Base-by-base conservation (phyloP, 441 rosid genomes). In the Jatropha multifida region DNA sequence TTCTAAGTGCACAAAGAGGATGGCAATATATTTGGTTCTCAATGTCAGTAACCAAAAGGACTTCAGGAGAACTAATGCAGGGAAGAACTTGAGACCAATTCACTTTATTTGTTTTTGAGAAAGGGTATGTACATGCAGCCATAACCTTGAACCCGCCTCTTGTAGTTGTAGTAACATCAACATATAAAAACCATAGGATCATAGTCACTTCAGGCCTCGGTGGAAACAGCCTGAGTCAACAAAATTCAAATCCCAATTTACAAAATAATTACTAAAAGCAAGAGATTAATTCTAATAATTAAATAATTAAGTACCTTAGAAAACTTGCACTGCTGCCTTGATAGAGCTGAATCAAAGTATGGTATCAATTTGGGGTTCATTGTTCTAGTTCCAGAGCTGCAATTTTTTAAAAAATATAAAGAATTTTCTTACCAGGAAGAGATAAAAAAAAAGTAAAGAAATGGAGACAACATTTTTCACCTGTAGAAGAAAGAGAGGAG, bases 401-500 rank as follows among this genome's bases (percentile, higher is more conserved):
- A 44, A 60, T 52, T 52, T 23, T 52, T 3, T 14, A 52, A 52
- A 52, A n/a, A 14, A 52, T 8, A 14, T 17, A 52, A 52, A 52
- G 3, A 3, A 52, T 15, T 52, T 52, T 48, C 0, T 15, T n/a
- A 52, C 15, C 5, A 7, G 3, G 7, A 6, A 17, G 17, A 14
- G 14, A 26, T 23, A 18, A 10, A 46, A 11, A 2, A 55, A 20
- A 44, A 9, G 5, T 2, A 42, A n/a, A 10, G 51, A 66, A 20
- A 6, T 20, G n/a, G 11, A 41, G 14, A 13, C 17, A n/a, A 23
- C n/a, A 10, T 2, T 41, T 65, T 41, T 65, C 26, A 86, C 86
- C 89, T 85, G 82, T 75, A 82, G 56, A 87, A 86, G 85, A 85
- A 85, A 69, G 88, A 85, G 15, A 81, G 69, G n/a, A 86, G 80